Percentiles rank a stretch among this genome's conserved stretches.
phyloP scores from a whole-genome alignment of 176 grass and related monocot species.

The Cenchrus purpureus region DNA sequence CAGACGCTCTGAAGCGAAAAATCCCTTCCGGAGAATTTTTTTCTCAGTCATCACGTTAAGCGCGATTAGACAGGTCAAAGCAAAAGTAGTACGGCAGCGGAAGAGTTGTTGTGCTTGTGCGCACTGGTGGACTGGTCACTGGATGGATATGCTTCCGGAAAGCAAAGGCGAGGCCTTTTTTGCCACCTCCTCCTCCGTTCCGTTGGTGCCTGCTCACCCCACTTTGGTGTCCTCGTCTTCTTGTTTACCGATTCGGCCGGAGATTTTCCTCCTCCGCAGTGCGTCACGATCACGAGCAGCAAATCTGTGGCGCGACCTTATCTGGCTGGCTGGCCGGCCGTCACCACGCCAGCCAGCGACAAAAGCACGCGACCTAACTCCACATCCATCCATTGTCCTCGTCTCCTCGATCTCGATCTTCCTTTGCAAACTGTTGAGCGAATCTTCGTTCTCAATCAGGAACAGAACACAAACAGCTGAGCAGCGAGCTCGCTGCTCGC shows the following conservation, averaged over 20 bases:
- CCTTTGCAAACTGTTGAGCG: no score
- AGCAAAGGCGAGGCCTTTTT: background rate
- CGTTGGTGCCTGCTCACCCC: background rate
- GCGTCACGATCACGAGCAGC: background rate
- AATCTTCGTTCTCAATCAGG: no score
- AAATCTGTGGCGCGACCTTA: background rate
- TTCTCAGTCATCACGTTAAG: background rate
- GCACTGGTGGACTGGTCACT: background rate
- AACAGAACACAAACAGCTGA: no score
- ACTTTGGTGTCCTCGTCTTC: background rate
- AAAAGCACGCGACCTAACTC: background rate
- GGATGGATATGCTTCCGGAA: conserved; percentile 14
- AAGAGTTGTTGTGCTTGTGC: background rate
- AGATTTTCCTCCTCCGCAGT: no score
- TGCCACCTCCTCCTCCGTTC: background rate
- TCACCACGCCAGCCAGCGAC: conserved; percentile 8
- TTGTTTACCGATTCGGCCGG: background rate
- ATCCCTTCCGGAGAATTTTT: no score
- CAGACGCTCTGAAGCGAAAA: no score
- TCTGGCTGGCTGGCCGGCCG: background rate
- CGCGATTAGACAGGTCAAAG: background rate
- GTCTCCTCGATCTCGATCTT: background rate
- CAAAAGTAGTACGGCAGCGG: background rate
- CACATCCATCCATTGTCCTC: background rate
- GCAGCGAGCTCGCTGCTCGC: no score